Evolutionary conservation across 257 asterid species (phyloP).

Genomic region (Gentiana macrophylla): DNA sequence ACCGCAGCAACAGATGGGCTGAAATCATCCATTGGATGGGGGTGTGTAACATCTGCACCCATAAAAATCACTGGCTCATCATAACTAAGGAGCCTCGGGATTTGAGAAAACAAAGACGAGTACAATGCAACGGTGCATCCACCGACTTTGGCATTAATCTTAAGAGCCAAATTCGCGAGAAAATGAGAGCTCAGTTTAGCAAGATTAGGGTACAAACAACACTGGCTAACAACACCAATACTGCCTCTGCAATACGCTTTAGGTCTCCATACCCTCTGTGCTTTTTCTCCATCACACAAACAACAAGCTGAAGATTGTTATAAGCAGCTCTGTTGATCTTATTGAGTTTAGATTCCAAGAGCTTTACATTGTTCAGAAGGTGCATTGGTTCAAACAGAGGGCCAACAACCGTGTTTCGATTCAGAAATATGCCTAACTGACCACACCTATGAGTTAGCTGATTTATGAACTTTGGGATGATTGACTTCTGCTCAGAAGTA

Average conservation of each 20-base stretch:
- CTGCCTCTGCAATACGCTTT: constrained; percentile 85
- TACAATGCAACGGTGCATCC: constrained; percentile 88
- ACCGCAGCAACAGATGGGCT: constrained; percentile 96
- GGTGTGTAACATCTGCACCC: constrained; percentile 99
- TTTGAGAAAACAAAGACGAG: constrained; percentile 56
- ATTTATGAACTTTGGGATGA: constrained; percentile 54
- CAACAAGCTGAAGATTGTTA: constrained; percentile 67
- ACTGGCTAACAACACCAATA: constrained; percentile 74
- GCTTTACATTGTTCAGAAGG: constrained; percentile 57
- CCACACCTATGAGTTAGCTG: constrained; percentile 72
- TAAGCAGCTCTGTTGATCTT: constrained; percentile 46
- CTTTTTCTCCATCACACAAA: constrained; percentile 90
- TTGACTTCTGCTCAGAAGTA: constrained; percentile 52
- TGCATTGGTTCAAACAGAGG: constrained; percentile 84
- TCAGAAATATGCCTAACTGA: constrained; percentile 65
- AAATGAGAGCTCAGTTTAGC: constrained; percentile 58
- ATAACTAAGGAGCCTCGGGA: constrained; percentile 55
- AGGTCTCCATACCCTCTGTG: constrained; percentile 93
- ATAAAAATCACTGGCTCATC: constrained; percentile 77
- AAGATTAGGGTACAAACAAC: constrained; percentile 76
- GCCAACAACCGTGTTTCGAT: constrained; percentile 36
- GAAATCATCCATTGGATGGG: constrained; percentile 79
- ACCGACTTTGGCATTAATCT: constrained; percentile 91
- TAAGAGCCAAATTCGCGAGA: constrained; percentile 79
- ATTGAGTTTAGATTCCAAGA: constrained; percentile 64